Evolutionary conservation across 805 yeast genomes (phyloP).

Genomic region (Myxozyma udenii): DNA sequence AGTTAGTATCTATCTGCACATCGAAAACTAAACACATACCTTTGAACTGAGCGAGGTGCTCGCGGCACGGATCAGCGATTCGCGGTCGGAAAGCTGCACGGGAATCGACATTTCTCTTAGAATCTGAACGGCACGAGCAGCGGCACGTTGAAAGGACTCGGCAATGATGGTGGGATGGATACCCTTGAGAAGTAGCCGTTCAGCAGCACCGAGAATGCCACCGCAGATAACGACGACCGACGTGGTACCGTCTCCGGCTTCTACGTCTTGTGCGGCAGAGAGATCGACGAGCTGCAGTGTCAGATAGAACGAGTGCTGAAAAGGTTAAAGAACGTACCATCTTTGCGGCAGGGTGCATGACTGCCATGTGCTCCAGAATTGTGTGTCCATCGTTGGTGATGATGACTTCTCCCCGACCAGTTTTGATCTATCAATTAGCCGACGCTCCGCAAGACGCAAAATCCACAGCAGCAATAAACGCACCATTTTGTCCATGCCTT

Average conservation of each 20-base stretch:
- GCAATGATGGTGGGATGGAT: conserved; percentile 95
- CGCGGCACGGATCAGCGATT: conserved; percentile 85
- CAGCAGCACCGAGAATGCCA: conserved; percentile 91
- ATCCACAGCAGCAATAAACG: not conserved
- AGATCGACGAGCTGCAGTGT: conserved; percentile 77
- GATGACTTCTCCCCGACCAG: conserved; percentile 85
- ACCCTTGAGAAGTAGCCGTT: conserved; percentile 75
- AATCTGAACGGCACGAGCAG: conserved; percentile 75
- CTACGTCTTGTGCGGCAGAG: conserved; percentile 96
- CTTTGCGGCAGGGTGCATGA: conserved; percentile 96
- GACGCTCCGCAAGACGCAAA: not conserved
- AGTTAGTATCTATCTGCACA: not conserved
- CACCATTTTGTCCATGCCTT: conserved; percentile 98
- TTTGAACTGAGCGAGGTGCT: conserved; percentile 90
- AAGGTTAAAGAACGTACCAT: conserved; percentile 48
- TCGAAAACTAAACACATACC: conserved; percentile 10
- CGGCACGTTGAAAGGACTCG: conserved; percentile 89
- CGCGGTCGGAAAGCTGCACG: conserved; percentile 75
- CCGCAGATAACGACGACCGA: conserved; percentile 96
- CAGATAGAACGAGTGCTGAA: not conserved
- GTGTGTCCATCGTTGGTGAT: conserved; percentile 99
- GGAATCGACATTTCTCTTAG: conserved; percentile 79
- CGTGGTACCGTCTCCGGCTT: conserved; percentile 99
- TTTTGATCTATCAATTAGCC: conserved; percentile 52
- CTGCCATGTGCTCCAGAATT: conserved; percentile 94